Percentiles rank a stretch among this genome's conserved stretches.
phyloP scores from a whole-genome alignment of 768 basidiomycete species.

The Leccinum longicurvipes region DNA sequence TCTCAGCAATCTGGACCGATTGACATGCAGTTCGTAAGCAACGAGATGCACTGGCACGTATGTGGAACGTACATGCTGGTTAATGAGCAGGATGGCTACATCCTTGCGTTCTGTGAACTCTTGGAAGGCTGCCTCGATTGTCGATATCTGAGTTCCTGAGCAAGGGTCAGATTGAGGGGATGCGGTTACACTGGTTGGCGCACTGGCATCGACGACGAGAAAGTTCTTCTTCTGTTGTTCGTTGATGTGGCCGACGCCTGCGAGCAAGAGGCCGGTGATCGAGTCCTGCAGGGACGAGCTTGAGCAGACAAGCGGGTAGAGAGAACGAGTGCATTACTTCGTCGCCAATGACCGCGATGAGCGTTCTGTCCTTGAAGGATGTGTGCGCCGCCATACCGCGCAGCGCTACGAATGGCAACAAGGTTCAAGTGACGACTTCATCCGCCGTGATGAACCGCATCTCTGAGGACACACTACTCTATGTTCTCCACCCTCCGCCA shows the following conservation, averaged over 20 bases:
- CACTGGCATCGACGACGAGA: conserved; percentile 90
- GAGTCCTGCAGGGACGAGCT: conserved; percentile 65
- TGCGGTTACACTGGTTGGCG: conserved; percentile 28
- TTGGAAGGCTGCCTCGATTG: conserved; percentile 89
- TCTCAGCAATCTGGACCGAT: conserved; percentile 81
- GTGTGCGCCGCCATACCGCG: conserved; percentile 46
- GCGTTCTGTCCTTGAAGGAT: conserved; percentile 75
- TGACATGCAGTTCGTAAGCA: conserved; percentile 9
- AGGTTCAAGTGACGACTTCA: conserved; percentile 52
- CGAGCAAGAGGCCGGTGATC: conserved; percentile 91
- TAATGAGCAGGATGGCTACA: conserved; percentile 94
- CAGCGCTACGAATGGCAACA: conserved; percentile 17
- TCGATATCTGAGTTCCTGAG: conserved; percentile 84
- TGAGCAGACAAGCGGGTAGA: conserved; percentile 8
- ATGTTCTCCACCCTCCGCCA: conserved; percentile 62
- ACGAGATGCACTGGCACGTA: background rate
- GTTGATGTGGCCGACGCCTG: conserved; percentile 90
- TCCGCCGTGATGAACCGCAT: conserved; percentile 72
- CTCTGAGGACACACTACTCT: conserved; percentile 82
- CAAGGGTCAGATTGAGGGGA: conserved; percentile 10
- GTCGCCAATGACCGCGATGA: conserved; percentile 96
- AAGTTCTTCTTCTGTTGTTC: conserved; percentile 97
- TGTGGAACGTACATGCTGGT: conserved; percentile 80
- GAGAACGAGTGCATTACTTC: conserved; percentile 55
- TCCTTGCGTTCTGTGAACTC: conserved; percentile 94